phyloP scores from a whole-genome alignment of 257 asterid genomes.

The Plantago ovata region DNA sequence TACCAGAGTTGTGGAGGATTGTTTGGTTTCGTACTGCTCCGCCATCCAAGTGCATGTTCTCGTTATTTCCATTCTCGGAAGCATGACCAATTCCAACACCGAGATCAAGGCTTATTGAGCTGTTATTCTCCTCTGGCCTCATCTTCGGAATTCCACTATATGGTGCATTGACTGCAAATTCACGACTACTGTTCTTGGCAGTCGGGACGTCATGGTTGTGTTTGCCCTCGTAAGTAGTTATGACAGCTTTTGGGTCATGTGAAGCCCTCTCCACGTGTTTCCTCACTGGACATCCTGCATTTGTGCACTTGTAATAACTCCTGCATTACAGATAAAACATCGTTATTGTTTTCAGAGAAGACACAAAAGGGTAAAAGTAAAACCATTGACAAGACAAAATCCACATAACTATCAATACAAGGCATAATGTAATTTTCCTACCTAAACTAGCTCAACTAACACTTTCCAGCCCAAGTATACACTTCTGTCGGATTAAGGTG shows the following conservation, averaged over 20 bases:
- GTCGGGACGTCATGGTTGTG: slow-evolving; percentile 91
- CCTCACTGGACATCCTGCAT: slow-evolving; percentile 86
- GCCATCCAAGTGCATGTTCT: slow-evolving; percentile 32
- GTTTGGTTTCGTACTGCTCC: slow-evolving; percentile 29
- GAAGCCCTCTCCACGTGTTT: slow-evolving; percentile 98
- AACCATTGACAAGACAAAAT: too few relatives aligned
- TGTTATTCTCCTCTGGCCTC: slow-evolving; percentile 44
- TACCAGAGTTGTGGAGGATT: slow-evolving; percentile 26
- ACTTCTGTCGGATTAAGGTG: too few relatives aligned
- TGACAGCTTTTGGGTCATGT: slow-evolving; percentile 93
- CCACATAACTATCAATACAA: too few relatives aligned
- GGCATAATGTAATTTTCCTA: too few relatives aligned
- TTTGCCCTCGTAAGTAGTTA: slow-evolving; percentile 94
- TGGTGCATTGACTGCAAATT: slow-evolving; percentile 38
- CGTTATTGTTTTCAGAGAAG: too few relatives aligned
- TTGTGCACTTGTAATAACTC: slow-evolving; percentile 97
- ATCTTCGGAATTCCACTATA: slow-evolving; percentile 36
- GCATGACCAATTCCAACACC: slow-evolving; percentile 67
- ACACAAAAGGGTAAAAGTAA: too few relatives aligned
- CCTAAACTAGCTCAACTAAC: too few relatives aligned
- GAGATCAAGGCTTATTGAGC: slow-evolving; percentile 69
- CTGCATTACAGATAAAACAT: slow-evolving; percentile 36
- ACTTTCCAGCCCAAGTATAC: too few relatives aligned
- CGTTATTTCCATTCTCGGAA: slow-evolving; percentile 33
- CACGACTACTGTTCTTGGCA: slow-evolving; percentile 68